A percentile compares a stretch with the other conserved stretches of the same genome.
These are phyloP conservation scores for Ambrosiella cleistominuta DNA, from an alignment of 2,329 filamentous ascomycete species.

Conservation along the genomic window DNA sequence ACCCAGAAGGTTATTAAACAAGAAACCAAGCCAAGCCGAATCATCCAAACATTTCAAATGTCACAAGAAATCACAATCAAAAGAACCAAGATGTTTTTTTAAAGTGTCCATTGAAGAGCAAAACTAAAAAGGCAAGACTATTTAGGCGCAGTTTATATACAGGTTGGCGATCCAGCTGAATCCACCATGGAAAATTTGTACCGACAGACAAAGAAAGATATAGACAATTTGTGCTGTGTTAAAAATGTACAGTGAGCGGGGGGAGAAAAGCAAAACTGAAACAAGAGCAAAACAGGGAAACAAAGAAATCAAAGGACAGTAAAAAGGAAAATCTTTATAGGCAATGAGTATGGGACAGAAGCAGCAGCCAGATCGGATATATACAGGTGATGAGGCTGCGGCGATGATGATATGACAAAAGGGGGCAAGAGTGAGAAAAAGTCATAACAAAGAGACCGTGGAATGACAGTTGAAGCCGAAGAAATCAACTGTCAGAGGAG, in stretches of 20 bases:
- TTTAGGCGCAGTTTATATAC: constrained; percentile 3
- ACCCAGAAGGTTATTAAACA: background rate
- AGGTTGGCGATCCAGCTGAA: background rate
- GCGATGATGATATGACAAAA: background rate
- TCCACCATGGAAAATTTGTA: constrained; percentile 1
- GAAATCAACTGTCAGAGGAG: background rate
- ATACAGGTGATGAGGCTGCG: constrained; percentile 3
- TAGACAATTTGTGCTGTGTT: background rate
- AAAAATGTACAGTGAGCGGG: background rate
- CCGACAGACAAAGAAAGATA: background rate
- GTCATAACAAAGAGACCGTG: background rate
- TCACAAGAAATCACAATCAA: background rate
- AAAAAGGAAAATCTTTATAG: background rate
- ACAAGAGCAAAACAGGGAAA: constrained; percentile 4
- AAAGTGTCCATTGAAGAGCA: constrained; percentile 4
- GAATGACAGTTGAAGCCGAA: background rate
- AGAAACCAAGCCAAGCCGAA: too few relatives aligned
- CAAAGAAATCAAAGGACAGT: constrained; percentile 1
- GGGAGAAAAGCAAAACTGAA: constrained; percentile 1
- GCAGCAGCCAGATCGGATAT: constrained; percentile 7
- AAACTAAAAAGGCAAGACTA: constrained; percentile 3
- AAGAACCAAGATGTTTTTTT: background rate
- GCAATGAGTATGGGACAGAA: background rate
- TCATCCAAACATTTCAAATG: background rate
- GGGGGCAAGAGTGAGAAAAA: background rate